A percentile compares a stretch with the other conserved stretches of the same genome.
phyloP scores from a whole-genome alignment of 2,329 filamentous ascomycete species.

The Exophiala phaeomuriformis region DNA sequence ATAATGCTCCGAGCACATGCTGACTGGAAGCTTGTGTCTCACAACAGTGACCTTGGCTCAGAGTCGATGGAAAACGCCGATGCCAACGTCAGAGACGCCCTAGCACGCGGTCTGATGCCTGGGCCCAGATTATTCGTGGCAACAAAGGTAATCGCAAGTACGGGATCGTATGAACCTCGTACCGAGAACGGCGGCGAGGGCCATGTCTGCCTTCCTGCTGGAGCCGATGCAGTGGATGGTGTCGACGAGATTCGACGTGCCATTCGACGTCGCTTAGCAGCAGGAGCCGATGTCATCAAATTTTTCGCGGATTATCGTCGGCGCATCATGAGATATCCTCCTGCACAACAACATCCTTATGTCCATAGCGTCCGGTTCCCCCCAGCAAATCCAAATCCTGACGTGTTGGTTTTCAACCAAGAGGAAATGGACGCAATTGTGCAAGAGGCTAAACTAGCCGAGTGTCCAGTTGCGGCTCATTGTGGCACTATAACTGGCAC shows the following conservation, averaged over 20 bases:
- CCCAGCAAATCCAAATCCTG: conserved; percentile 7
- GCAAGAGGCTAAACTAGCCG: conserved; percentile 39
- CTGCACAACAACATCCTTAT: conserved; percentile 27
- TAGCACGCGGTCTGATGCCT: conserved; percentile 48
- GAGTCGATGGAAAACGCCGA: conserved; percentile 48
- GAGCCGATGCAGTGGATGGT: conserved; percentile 45
- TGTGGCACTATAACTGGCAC: conserved; percentile 39
- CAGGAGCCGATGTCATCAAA: conserved; percentile 47
- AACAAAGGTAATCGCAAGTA: conserved; percentile 45
- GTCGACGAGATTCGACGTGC: conserved; percentile 41
- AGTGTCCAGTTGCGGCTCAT: conserved; percentile 41
- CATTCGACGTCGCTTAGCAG: conserved; percentile 42
- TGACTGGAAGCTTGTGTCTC: neutral
- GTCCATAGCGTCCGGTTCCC: conserved; percentile 14
- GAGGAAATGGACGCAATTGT: conserved; percentile 39
- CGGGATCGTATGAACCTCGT: conserved; percentile 45
- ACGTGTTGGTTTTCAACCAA: conserved; percentile 9
- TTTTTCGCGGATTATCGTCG: conserved; percentile 47
- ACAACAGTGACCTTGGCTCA: conserved; percentile 43
- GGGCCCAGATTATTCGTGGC: conserved; percentile 52
- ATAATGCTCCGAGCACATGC: neutral
- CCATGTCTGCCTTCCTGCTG: conserved; percentile 29
- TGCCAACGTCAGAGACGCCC: conserved; percentile 46
- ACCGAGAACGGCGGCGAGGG: conserved; percentile 38
- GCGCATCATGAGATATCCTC: conserved; percentile 40